phyloP scores from a whole-genome alignment of 345 rosid genomes.

The Aegle marmelos region DNA sequence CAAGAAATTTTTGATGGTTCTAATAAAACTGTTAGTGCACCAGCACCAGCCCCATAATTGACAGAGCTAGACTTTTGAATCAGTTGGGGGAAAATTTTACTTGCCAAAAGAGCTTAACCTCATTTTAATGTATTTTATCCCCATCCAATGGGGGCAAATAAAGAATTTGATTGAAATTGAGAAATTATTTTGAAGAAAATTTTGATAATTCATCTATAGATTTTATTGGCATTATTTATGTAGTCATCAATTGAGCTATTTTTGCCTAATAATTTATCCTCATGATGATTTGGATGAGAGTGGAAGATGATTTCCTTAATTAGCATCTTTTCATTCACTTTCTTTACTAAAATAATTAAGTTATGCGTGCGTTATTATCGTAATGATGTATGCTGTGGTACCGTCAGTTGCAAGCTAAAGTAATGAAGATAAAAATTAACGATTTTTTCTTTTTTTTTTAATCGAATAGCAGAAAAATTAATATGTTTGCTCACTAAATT shows the following conservation, averaged over 20 bases:
- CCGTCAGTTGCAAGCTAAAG: not conserved
- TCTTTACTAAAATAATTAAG: not conserved
- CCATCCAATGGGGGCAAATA: too few relatives aligned
- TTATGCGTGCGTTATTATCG: not conserved
- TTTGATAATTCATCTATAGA: too few relatives aligned
- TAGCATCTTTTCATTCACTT: not conserved
- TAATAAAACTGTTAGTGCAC: not conserved
- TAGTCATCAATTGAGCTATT: too few relatives aligned
- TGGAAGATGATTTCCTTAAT: not conserved
- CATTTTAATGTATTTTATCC: too few relatives aligned
- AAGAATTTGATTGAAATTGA: too few relatives aligned
- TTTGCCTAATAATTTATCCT: too few relatives aligned
- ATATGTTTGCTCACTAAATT: too few relatives aligned
- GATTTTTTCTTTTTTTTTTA: too few relatives aligned
- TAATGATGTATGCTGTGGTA: not conserved
- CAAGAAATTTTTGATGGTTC: conserved; percentile 24
- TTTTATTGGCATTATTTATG: too few relatives aligned
- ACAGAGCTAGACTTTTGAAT: not conserved
- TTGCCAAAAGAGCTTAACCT: too few relatives aligned
- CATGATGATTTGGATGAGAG: not conserved
- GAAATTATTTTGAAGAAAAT: too few relatives aligned
- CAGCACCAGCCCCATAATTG: conserved; percentile 14
- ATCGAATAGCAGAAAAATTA: not conserved
- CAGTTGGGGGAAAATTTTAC: not conserved
- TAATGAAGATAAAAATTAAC: too few relatives aligned